Evolutionary conservation across 208 protist species (phyloP), one percentile per base, ranked within the genome.

Genomic region (Acanthamoeba lenticulata): DNA sequence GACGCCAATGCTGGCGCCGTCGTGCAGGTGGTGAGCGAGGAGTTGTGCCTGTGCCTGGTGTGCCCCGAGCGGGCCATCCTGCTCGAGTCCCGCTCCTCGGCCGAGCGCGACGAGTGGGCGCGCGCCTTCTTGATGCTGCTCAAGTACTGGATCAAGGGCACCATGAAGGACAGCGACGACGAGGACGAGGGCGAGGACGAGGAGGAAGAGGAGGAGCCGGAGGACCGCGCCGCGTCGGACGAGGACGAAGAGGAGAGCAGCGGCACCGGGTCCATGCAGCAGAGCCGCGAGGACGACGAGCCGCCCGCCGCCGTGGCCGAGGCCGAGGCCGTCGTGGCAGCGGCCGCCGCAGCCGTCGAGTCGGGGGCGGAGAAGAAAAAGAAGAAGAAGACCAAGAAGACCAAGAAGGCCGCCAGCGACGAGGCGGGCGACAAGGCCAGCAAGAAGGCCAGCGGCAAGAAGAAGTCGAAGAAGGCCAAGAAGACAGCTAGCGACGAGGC

Each of bases 71-170:
- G 85, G 36, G 42, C 85, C 11, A 69, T 91, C 34, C 85, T 52
- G 15, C 42, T 91, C n/a, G 85, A 91, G 34, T 42, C 85, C 6
- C 44, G 57, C 36, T 91, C 85, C 7, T 32, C 55, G 1, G 34
- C 57, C 21, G 85, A 91, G 38, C 62, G 85, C 6, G 85, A 91
- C 34, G 85, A 91, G 69, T 91, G 85, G 85, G 85, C 85, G 6
- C 85, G 85, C 27, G 85, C 85, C 9, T 91, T 91, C 85, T 27
- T 91, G 49, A 60, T 91, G 44, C 85, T 91, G 11, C 44, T 91
- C 34, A 60, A 91, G 57, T 91, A 91, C 34, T 69, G 44, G 44
- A 72, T 91, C 38, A 91, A 91, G 34, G 85, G 42, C 42, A 49
- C 85, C 36, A 47, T 47, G 32, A 91, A 91, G n/a, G 55, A 69